These are phyloP conservation scores for Lanzia echinophila DNA, from an alignment of 2,329 filamentous ascomycete species.

Conservation along the genomic window DNA sequence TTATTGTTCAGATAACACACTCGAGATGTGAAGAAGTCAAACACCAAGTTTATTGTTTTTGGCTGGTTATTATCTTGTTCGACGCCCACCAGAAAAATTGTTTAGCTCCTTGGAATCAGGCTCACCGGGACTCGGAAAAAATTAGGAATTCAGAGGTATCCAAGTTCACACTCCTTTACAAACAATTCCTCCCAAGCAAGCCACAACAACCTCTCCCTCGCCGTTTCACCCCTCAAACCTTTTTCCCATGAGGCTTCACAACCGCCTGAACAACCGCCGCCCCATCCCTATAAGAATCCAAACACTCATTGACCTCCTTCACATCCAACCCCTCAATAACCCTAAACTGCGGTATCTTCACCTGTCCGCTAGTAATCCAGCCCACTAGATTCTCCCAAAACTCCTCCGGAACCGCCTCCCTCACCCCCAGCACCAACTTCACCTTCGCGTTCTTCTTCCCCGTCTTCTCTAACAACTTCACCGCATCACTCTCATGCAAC, in stretches of 20 bases:
- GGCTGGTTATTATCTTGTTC: too few relatives aligned
- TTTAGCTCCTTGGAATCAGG: too few relatives aligned
- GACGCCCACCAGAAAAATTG: too few relatives aligned
- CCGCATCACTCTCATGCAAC: background rate
- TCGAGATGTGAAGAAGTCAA: too few relatives aligned
- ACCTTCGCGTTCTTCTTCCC: background rate
- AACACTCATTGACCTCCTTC: background rate
- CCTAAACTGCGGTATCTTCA: background rate
- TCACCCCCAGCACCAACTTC: background rate
- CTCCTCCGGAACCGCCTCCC: background rate
- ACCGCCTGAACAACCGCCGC: background rate
- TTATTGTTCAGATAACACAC: too few relatives aligned
- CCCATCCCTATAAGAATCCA: background rate
- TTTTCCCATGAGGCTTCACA: background rate
- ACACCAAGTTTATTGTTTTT: too few relatives aligned
- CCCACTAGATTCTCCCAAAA: background rate
- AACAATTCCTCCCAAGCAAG: too few relatives aligned
- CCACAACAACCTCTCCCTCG: too few relatives aligned
- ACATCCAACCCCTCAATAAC: background rate
- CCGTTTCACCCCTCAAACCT: too few relatives aligned
- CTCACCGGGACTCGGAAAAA: too few relatives aligned
- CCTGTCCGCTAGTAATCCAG: background rate
- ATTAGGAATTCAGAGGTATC: too few relatives aligned
- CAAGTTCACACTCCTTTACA: too few relatives aligned
- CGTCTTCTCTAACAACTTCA: background rate